Evolutionary conservation across 1,284 basidiomycete genomes (phyloP).

Genomic region (Amylostereum areolatum): DNA sequence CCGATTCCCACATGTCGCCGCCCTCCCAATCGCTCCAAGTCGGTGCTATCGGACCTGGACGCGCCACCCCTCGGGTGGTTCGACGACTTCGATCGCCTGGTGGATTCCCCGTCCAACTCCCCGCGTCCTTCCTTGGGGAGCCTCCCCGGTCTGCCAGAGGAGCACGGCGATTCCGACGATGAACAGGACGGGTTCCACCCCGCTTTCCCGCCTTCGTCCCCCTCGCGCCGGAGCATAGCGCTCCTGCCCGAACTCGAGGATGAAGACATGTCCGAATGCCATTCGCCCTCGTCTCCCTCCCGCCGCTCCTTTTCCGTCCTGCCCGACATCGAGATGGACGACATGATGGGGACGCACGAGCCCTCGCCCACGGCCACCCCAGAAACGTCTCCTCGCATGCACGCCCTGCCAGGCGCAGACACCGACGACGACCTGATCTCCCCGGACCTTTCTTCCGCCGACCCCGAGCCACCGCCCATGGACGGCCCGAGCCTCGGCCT

Average conservation of each 20-base stretch:
- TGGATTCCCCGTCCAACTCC: too few relatives aligned
- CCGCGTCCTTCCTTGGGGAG: too few relatives aligned
- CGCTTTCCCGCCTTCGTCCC: slow-evolving; percentile 3
- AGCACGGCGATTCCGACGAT: too few relatives aligned
- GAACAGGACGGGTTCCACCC: too few relatives aligned
- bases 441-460: slow-evolving; percentile 5
- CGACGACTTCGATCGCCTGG: too few relatives aligned
- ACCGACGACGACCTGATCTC: slow-evolving; percentile 30
- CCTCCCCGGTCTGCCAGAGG: too few relatives aligned
- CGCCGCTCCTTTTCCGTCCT: slow-evolving; percentile 22
- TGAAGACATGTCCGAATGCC: slow-evolving; percentile 1
- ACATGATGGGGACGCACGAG: slow-evolving; percentile 2
- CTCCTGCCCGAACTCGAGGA: slow-evolving; percentile 6
- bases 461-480: slow-evolving; percentile 2
- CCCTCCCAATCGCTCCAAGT: too few relatives aligned
- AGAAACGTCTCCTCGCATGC: slow-evolving; percentile 9
- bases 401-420: slow-evolving; percentile 33
- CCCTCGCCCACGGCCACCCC: slow-evolving; percentile 8
- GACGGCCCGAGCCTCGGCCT: slow-evolving; percentile 18
- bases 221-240: slow-evolving; percentile 1
- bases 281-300: slow-evolving; percentile 27
- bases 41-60: too few relatives aligned
- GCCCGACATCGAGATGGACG: slow-evolving; percentile 23
- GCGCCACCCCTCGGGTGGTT: too few relatives aligned
- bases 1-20: too few relatives aligned